phyloP scores from a whole-genome alignment of 352 stramenopile genomes.

The Phytopythium helicoides region DNA sequence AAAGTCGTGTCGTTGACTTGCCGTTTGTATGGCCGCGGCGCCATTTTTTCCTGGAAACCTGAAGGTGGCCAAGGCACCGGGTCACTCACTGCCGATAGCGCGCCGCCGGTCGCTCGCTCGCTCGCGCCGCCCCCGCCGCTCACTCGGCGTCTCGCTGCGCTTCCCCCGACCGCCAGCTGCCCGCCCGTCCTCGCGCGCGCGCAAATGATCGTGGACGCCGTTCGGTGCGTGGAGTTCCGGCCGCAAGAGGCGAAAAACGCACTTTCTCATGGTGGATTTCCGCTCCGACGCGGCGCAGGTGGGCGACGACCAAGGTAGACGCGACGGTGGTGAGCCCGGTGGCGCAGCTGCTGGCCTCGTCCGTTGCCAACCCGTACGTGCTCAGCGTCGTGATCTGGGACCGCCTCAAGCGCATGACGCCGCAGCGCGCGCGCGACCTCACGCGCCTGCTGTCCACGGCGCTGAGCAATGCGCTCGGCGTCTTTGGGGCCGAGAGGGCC shows the following conservation, averaged over 20 bases:
- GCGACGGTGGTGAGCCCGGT: conserved; percentile 59
- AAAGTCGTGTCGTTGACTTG: not conserved
- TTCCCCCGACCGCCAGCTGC: not conserved
- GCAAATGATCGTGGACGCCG: conserved; percentile 41
- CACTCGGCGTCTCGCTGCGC: not conserved
- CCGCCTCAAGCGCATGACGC: conserved; percentile 66
- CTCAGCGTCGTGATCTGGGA: conserved; percentile 75
- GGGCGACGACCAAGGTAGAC: conserved; percentile 55
- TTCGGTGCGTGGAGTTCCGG: conserved; percentile 24
- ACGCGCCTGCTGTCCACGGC: conserved; percentile 60
- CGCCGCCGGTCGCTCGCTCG: not conserved
- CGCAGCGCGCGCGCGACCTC: conserved; percentile 67
- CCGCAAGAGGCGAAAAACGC: not conserved
- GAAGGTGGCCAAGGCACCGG: no score
- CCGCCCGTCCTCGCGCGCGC: conserved; percentile 4
- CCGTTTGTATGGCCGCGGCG: not conserved
- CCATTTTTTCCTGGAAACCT: not conserved
- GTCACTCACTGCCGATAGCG: no score
- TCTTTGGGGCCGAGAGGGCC: conserved; percentile 52
- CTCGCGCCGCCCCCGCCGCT: not conserved
- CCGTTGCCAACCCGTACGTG: conserved; percentile 74
- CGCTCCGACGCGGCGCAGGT: conserved; percentile 15
- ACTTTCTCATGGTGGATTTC: not conserved
- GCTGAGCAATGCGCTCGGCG: conserved; percentile 48
- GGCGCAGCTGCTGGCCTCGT: conserved; percentile 46